phyloP scores from a whole-genome alignment of 2,329 filamentous ascomycete species.

The Fusarium sp. region DNA sequence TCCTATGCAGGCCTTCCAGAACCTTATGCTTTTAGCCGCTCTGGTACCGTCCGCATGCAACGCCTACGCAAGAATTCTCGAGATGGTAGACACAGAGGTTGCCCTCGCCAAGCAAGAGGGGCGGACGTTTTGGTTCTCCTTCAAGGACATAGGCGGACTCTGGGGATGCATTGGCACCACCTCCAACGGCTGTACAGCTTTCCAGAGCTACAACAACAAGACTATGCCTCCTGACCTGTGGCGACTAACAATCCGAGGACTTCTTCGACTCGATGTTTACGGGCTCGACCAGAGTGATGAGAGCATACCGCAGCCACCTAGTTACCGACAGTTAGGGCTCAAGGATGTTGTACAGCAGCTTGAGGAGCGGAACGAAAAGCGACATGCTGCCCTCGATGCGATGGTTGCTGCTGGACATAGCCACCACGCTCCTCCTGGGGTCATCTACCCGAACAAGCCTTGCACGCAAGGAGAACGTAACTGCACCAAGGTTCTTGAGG shows the following conservation, averaged over 20 bases:
- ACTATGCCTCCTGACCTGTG: constrained; percentile 66
- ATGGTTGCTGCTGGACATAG: constrained; percentile 56
- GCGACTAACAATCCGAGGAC: constrained; percentile 65
- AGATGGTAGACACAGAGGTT: constrained; percentile 66
- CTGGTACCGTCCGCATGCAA: constrained; percentile 69
- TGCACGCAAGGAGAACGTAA: constrained; percentile 53
- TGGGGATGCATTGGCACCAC: constrained; percentile 56
- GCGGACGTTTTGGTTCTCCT: constrained; percentile 59
- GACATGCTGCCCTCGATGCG: constrained; percentile 65
- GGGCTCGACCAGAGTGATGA: constrained; percentile 55
- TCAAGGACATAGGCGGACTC: constrained; percentile 62
- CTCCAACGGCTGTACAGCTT: constrained; percentile 45
- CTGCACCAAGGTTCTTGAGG: constrained; percentile 66
- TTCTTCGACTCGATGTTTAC: constrained; percentile 70
- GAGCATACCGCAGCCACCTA: constrained; percentile 23
- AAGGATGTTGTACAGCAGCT: constrained; percentile 66
- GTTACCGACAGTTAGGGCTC: constrained; percentile 60
- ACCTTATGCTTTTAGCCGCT: constrained; percentile 69
- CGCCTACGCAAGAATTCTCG: constrained; percentile 67
- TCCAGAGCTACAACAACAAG: constrained; percentile 55
- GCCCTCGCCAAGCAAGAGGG: constrained; percentile 58
- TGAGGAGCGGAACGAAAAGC: constrained; percentile 61
- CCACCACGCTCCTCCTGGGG: constrained; percentile 42
- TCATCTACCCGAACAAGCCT: constrained; percentile 44
- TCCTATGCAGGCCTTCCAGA: constrained; percentile 67